Evolutionary conservation across 1,284 basidiomycete species (phyloP).

Genomic region (Psilocybe mexicana): DNA sequence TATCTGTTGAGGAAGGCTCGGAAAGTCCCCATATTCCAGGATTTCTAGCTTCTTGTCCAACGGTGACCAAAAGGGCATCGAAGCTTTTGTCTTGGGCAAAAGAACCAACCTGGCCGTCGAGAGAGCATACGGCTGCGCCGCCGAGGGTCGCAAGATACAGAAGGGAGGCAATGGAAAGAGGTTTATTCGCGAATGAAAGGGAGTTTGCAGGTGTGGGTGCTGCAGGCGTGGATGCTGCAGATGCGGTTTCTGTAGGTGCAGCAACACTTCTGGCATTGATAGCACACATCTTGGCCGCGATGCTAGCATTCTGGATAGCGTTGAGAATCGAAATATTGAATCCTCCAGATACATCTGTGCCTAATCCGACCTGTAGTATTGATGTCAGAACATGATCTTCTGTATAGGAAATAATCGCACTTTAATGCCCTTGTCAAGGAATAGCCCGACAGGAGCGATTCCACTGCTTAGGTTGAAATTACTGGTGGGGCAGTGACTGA

Average conservation of each 20-base stretch:
- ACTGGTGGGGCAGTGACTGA: slow-evolving; percentile 92
- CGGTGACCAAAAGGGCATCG: slow-evolving; percentile 79
- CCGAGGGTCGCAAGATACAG: slow-evolving; percentile 92
- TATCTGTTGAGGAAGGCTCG: slow-evolving; percentile 18
- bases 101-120: slow-evolving; percentile 75
- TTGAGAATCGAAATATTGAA: slow-evolving; percentile 83
- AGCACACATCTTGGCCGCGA: slow-evolving; percentile 76
- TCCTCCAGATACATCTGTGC: slow-evolving; percentile 92
- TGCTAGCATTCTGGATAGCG: slow-evolving; percentile 81
- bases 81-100: slow-evolving; percentile 86
- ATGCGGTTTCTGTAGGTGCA: too few species aligned
- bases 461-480: slow-evolving; percentile 92
- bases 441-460: slow-evolving; percentile 74
- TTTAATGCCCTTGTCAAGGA: slow-evolving; percentile 86
- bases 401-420: slow-evolving; percentile 35
- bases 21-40: slow-evolving; percentile 62
- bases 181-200: slow-evolving; percentile 54
- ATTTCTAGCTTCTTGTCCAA: slow-evolving; percentile 47
- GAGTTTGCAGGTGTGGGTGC: slow-evolving; percentile 12
- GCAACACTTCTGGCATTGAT: slow-evolving; percentile 25
- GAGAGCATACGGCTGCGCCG: slow-evolving; percentile 82
- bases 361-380: slow-evolving; percentile 72
- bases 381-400: background rate
- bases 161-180: slow-evolving; percentile 75
- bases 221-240: too few species aligned